These are phyloP conservation scores for Rhodotorula sp. DNA, from an alignment of 1,284 basidiomycete genomes.

Conservation along the genomic window DNA sequence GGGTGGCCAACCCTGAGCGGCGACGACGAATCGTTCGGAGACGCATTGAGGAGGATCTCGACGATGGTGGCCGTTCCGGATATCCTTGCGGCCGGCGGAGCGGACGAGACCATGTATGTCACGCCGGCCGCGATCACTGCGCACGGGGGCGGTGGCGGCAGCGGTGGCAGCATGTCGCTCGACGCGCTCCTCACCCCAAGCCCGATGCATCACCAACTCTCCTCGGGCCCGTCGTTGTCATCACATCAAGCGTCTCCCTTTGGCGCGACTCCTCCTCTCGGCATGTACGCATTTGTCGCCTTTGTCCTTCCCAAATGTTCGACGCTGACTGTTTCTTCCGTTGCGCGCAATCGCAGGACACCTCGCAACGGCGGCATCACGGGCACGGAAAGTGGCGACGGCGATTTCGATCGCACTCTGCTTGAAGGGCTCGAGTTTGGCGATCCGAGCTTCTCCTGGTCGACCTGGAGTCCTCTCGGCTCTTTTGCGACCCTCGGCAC, in stretches of 20 bases:
- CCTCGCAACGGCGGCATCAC: neutral
- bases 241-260: neutral
- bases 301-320: too few species aligned
- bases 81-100: neutral
- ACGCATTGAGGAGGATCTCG: neutral
- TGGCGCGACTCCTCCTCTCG: neutral
- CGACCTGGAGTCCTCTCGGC: slow-evolving; percentile 14
- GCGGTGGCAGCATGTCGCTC: neutral
- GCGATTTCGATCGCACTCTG: slow-evolving; percentile 19
- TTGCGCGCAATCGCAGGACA: neutral
- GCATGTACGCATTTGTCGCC: neutral
- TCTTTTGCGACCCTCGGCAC: slow-evolving; percentile 14
- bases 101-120: neutral
- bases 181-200: slow-evolving; percentile 1
- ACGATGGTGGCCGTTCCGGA: neutral
- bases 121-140: slow-evolving; percentile 7
- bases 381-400: neutral
- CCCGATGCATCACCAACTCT: neutral
- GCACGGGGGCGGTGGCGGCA: neutral
- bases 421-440: slow-evolving; percentile 27
- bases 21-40: slow-evolving; percentile 5
- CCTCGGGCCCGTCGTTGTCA: neutral
- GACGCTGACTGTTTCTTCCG: too few species aligned
- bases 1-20: slow-evolving; percentile 7
- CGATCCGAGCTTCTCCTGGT: slow-evolving; percentile 20